Conservation (phyloP, 2,329 filamentous ascomycete genomes). For the Tricladium varicosporioides region DNA sequence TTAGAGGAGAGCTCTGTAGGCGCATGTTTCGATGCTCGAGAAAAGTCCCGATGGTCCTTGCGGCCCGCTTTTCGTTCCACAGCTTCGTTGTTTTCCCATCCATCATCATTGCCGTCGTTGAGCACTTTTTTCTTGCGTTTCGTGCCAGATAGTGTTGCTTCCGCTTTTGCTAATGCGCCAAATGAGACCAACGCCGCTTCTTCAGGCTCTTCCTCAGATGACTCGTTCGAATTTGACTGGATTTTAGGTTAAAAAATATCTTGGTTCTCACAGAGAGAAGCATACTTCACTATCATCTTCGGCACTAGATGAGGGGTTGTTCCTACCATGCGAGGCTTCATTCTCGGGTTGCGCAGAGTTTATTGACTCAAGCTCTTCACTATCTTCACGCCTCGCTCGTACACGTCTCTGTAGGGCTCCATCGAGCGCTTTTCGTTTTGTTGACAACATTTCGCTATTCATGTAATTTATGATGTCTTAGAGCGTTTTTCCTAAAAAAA, state of each 20-base stretch:
- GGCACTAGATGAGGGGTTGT: conserved; percentile 35
- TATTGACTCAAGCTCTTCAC: conserved; percentile 31
- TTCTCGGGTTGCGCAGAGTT: conserved; percentile 31
- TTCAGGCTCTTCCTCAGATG: conserved; percentile 19
- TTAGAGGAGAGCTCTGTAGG: conserved; percentile 81
- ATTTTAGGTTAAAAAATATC: background rate
- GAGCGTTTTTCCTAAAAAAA: background rate
- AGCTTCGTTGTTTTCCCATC: conserved; percentile 39
- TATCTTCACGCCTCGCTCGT: conserved; percentile 29
- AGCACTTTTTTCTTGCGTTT: conserved; percentile 30
- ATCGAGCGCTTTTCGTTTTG: conserved; percentile 31
- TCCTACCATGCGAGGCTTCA: conserved; percentile 21
- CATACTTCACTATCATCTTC: conserved; percentile 27
- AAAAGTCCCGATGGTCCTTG: conserved; percentile 40
- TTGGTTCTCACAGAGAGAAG: background rate
- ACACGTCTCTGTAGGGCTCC: conserved; percentile 30
- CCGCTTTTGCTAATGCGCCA: conserved; percentile 83
- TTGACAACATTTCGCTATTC: conserved; percentile 24
- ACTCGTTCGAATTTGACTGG: conserved; percentile 4
- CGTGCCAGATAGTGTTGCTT: conserved; percentile 57
- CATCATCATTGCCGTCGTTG: conserved; percentile 38
- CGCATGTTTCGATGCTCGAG: conserved; percentile 78
- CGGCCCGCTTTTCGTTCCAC: conserved; percentile 40
- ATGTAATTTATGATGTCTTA: background rate
- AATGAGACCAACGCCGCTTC: conserved; percentile 69